phyloP scores from a whole-genome alignment of 306 rosid species.

The Neltuma alba region DNA sequence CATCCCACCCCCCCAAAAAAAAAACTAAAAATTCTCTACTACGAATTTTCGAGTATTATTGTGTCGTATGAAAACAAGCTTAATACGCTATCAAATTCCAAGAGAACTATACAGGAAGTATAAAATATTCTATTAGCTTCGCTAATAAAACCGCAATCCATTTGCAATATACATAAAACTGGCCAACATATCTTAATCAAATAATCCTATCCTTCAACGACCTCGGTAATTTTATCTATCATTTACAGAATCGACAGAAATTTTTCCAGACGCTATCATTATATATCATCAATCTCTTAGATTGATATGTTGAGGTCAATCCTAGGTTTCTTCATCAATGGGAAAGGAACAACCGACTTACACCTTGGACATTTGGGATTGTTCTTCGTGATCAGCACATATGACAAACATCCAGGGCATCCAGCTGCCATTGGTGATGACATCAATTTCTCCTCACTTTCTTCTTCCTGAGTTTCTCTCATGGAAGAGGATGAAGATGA shows the following conservation, averaged over 20 bases:
- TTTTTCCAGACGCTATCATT: conserved; percentile 6
- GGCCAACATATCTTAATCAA: conserved; percentile 37
- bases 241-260: conserved; percentile 55
- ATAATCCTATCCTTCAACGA: conserved; percentile 40
- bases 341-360: conserved; percentile 67
- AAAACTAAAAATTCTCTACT: too few species aligned
- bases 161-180: conserved; percentile 58
- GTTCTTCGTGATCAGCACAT: conserved; percentile 80
- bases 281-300: conserved; percentile 37
- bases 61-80: not conserved
- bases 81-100: not conserved
- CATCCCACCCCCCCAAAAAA: too few species aligned
- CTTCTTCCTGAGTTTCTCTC: conserved; percentile 69
- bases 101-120: not conserved
- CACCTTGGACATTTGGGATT: conserved; percentile 96
- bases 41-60: too few species aligned
- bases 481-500: conserved; percentile 72
- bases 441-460: conserved; percentile 46
- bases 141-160: conserved; percentile 39
- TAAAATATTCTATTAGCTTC: conserved; percentile 40
- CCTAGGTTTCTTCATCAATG: conserved; percentile 78
- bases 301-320: conserved; percentile 86
- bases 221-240: conserved; percentile 48
- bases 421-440: conserved; percentile 87
- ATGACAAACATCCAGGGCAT: conserved; percentile 91